These are phyloP conservation scores for Triglochin maritima DNA, from an alignment of 106 monocot genomes.

Conservation along the genomic window DNA sequence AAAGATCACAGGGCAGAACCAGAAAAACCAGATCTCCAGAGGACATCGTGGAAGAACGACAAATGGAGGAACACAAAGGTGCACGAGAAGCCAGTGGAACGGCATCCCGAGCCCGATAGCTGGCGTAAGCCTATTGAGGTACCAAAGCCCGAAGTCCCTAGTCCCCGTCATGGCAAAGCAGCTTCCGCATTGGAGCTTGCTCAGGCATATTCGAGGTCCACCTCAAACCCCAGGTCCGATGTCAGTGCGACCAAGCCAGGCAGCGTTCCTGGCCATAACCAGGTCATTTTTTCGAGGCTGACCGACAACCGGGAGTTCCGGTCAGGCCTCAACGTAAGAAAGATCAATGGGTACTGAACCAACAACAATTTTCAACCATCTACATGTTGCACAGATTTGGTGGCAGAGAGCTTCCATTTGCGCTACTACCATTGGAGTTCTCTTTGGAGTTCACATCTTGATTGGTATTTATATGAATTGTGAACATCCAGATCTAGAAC, in stretches of 20 bases:
- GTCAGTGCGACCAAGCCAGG: conserved; percentile 7
- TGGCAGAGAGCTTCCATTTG: too few relatives aligned
- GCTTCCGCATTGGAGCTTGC: conserved; percentile 70
- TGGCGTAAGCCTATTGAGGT: conserved; percentile 69
- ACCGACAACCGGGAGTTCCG: conserved; percentile 39
- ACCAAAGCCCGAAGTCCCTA: conserved; percentile 30
- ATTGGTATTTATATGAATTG: too few relatives aligned
- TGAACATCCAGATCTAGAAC: too few relatives aligned
- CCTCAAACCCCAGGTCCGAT: conserved; percentile 21
- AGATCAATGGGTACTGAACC: conserved; percentile 77
- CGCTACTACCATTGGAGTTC: too few relatives aligned
- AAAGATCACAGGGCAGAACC: conserved; percentile 20
- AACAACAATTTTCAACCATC: background rate
- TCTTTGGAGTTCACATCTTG: too few relatives aligned
- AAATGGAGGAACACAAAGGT: conserved; percentile 37
- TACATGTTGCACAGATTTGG: too few relatives aligned
- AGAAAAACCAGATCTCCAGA: conserved; percentile 31
- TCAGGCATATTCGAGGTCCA: conserved; percentile 61
- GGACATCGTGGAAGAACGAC: conserved; percentile 40
- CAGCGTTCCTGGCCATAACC: conserved; percentile 17
- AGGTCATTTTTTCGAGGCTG: conserved; percentile 62
- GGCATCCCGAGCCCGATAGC: conserved; percentile 44
- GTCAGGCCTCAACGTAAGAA: conserved; percentile 28
- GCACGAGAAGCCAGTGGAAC: conserved; percentile 29
- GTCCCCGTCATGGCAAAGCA: conserved; percentile 36